phyloP scores from a whole-genome alignment of 148 eudicot genomes.

The Camellia sinensis region DNA sequence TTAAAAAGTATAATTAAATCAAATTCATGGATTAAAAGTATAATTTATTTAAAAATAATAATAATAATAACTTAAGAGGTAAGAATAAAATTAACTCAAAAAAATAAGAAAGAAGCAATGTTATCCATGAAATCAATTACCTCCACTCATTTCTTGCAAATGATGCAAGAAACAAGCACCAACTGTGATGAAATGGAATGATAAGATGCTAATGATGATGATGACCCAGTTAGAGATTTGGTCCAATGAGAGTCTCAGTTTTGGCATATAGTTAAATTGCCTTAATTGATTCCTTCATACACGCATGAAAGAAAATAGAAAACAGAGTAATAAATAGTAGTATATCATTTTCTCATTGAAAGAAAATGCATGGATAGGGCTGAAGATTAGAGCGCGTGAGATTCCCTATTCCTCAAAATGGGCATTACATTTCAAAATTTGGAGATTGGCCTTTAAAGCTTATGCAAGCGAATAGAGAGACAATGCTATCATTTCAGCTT shows the following conservation, averaged over 20 bases:
- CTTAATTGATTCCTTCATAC: too few species aligned
- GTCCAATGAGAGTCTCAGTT: neutral
- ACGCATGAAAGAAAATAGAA: too few species aligned
- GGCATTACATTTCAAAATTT: neutral
- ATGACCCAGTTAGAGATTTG: neutral
- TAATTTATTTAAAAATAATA: too few species aligned
- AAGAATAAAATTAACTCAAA: too few species aligned
- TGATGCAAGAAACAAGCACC: too few species aligned
- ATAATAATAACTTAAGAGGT: too few species aligned
- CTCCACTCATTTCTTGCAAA: too few species aligned
- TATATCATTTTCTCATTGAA: neutral
- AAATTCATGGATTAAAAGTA: too few species aligned
- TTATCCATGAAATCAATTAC: too few species aligned
- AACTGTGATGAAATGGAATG: neutral
- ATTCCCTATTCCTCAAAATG: neutral
- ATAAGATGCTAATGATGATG: neutral
- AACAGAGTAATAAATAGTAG: neutral
- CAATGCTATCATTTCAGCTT: neutral
- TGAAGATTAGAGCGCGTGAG: constrained; percentile 12
- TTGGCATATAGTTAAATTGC: too few species aligned
- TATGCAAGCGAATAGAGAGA: neutral
- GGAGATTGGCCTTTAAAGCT: neutral
- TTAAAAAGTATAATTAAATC: too few species aligned
- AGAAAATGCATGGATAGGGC: neutral
- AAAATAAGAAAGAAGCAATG: too few species aligned